phyloP scores from a whole-genome alignment of 495 filamentous ascomycete species.

The Pyrenopolyporus hunteri region DNA sequence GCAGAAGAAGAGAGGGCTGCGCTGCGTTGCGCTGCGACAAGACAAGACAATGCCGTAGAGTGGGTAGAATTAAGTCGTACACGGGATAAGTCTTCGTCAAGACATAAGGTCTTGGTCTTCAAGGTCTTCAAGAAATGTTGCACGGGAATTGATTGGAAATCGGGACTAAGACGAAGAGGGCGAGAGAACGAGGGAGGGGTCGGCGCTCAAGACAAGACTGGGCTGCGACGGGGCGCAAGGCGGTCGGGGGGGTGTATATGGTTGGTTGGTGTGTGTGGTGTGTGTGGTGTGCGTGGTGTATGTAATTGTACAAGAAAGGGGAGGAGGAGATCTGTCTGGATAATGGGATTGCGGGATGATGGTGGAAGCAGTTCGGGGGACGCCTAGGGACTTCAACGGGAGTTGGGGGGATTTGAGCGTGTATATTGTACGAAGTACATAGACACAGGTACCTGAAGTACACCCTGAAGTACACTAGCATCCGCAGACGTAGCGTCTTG shows the following conservation, averaged over 20 bases:
- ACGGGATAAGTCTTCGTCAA: constrained; percentile 27
- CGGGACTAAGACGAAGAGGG: constrained; percentile 31
- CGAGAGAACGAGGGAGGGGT: constrained; percentile 21
- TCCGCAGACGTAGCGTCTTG: too few relatives aligned
- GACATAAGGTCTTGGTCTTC: constrained; percentile 17
- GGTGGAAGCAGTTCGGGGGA: not conserved
- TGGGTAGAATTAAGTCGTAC: constrained; percentile 28
- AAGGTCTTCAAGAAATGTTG: constrained; percentile 21
- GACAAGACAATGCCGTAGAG: constrained; percentile 16
- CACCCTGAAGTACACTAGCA: too few relatives aligned
- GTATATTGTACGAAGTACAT: not conserved
- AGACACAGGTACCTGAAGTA: too few relatives aligned
- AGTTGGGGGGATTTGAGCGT: not conserved
- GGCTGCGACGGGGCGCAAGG: constrained; percentile 35
- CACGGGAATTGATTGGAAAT: constrained; percentile 38
- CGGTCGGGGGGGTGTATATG: not conserved
- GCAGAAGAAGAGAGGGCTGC: constrained; percentile 26
- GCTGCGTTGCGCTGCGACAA: constrained; percentile 30
- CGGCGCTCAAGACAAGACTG: constrained; percentile 24
- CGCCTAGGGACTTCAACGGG: not conserved
- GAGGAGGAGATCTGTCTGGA: constrained; percentile 3
- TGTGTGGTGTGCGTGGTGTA: not conserved
- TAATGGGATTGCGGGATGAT: constrained; percentile 23
- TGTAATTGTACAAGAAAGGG: constrained; percentile 6
- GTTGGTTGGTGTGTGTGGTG: constrained; percentile 2